Base-by-base conservation (phyloP, 352 stramenopile species). In the Phytopythium chamaehyphon region DNA sequence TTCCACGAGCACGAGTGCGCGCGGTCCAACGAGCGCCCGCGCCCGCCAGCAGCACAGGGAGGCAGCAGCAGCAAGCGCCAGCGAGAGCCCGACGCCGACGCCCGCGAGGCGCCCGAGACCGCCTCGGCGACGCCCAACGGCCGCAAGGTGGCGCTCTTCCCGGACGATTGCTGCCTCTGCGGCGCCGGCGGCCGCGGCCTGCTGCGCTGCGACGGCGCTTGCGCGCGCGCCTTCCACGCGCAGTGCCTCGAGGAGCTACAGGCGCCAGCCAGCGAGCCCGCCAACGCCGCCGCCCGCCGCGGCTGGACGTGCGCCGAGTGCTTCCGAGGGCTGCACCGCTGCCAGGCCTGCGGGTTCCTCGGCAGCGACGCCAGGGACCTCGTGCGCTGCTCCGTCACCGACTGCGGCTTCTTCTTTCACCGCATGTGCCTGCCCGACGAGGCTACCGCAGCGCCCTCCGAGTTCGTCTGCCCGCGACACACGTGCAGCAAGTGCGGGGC, bases 1-100 rank as follows among this genome's bases (percentile, higher is more conserved):
- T 90, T 91, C 63, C 83, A 93, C 55, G 76, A 90, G 37, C 69
- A 83, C 53, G 83, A 93, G 55, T 93, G 83, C 61, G 70, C 72
- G 44, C 78, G 77, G 15, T 63, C 84, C 15, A 88, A 93, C 54
- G 58, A 70, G 2, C 48, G 52, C 11, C 45, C 54, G 1, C 48
- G 14, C 0, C 40, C 28, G 28, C 28, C 5, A 9, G 9, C 5
- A 9, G 9, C 28, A 9, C 28, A 5, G 28, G 28, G 5, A 9
- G 28, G 5, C 28, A 16, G 14, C 35, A 56, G 38, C 21, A 71
- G 70, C 48, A 77, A 79, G 38, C 72, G 75, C 6, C 42, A 57
- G 26, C 66, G 76, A 12, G 66, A 73, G 37, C 38, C 12, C 24
- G 6, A 26, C 11, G 8, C 6, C 51, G 12, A 55, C 54, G 8